Evolutionary conservation across 2,329 filamentous ascomycete species (phyloP), one percentile per base, ranked within the genome.

Genomic region (Calonectria pseudoturangicola): DNA sequence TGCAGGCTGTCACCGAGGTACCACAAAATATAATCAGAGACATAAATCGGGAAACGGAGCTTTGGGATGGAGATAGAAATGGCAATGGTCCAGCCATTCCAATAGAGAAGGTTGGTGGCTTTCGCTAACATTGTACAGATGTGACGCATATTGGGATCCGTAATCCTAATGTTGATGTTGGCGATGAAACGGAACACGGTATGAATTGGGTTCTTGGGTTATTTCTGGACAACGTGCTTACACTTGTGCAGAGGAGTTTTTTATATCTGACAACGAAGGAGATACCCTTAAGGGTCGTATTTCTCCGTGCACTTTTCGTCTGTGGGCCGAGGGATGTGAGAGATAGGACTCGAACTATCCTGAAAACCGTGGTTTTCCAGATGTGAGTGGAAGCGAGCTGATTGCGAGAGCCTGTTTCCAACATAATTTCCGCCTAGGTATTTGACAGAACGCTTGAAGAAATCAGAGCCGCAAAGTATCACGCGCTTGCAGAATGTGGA

Each of bases 241-340:
- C 43, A 21, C 4, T n/a, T 25, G 8, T 6, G 6, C n/a, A 72
- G 74, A 72, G 5, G 50, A 74, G 10, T 75, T 74, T 41, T 2
- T 83, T 39, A 79, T 86, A 21, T 84, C 82, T 0, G 85, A 87
- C 64, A 81, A 83, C 25, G 87, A 89, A 70, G 86, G 84, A 2
- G 82, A 83, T 27, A 80, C 82, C 0, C 74, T 80, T 4, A 76
- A 80, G 4, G 82, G 81, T 1, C 83, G 82, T 1, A 84, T 89
- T 33, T 85, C 83, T 0, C 85, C 86, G 1, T 84, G 81, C 71
- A 87, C 83, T 0, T 89, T 88, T 69, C 79, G 82, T 15, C 75
- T 80, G 2, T 84, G 82, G 80, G 77, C 85, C 39, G 75, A 84
- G 70, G 85, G 84, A 64, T 81, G 80, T 45, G 72, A 80, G 73